Evolutionary conservation across 2,329 filamentous ascomycete species (phyloP), one percentile per base, ranked within the genome.

Genomic region (Trichoderma guizhouense): DNA sequence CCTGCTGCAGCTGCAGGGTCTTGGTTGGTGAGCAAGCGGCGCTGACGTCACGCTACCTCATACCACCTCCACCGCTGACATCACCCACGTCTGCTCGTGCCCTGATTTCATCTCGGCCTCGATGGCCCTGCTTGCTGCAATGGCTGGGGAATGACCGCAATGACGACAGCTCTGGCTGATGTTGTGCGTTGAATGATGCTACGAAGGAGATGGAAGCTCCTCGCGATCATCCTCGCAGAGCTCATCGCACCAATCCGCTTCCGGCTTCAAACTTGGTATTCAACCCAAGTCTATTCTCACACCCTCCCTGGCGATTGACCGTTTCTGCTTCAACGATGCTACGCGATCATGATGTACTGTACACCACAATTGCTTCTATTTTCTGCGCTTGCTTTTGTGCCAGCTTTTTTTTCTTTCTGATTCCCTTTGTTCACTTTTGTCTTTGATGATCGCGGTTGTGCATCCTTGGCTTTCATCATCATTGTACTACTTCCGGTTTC

Each of bases 31-130:
- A 30, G 64, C 7, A 14, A 63, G 57, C 62, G 30, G 69, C 70
- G 67, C 66, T 79, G 78, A 80, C 78, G 77, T 80, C 79, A 79
- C 69, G 51, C 53, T 32, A 36, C 67, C 68, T 68, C 71, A 69
- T 61, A 30, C 65, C 47, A 55, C 70, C 70, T 68, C 68, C 63
- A 71, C 71, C 69, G 24, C 74, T 77, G 77, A 78, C 77, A 78
- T 78, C 76, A 78, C 72, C 32, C 60, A 43, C 58, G 66, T 36
- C 26, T 53, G 24, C 26, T 47, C 57, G 53, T 71, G 72, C 61
- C 63, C 55, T 72, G 70, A 62, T 57, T 61, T 69, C 55, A 24
- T 26, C 47, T 58, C 67, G 34, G 24, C 36, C 43, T 63, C 30
- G 68, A 57, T 60, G 58, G 39, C 12, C 66, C 36, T 61, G 55